A percentile compares a stretch with the other conserved stretches of the same genome.
These are phyloP conservation scores for Schoenoplectus tabernaemontani DNA, from an alignment of 202 grass and related monocot genomes.

Conservation along the genomic window DNA sequence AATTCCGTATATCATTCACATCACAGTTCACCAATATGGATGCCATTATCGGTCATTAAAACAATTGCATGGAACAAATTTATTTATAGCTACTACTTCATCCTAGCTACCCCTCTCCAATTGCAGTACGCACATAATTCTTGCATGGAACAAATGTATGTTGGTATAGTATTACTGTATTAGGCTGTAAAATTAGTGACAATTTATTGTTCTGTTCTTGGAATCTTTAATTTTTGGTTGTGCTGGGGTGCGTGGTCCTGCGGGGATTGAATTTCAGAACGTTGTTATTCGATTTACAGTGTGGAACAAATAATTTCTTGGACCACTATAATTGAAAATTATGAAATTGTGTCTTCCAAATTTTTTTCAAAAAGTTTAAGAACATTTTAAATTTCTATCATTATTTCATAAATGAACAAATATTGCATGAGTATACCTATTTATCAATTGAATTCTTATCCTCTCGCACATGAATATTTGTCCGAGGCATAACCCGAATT, in stretches of 20 bases:
- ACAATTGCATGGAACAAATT: background rate
- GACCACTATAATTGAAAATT: no score
- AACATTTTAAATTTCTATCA: background rate
- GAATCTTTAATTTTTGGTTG: background rate
- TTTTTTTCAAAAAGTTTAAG: background rate
- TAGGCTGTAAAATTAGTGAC: background rate
- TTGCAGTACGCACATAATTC: no score
- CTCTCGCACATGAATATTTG: background rate
- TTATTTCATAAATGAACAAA: background rate
- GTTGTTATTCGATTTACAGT: background rate
- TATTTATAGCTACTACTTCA: background rate
- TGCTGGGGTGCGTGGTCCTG: background rate
- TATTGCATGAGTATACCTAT: background rate
- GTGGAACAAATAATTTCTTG: no score
- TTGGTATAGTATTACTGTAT: no score
- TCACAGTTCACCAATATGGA: background rate
- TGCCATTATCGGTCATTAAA: background rate
- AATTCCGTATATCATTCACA: background rate
- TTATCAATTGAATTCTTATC: background rate
- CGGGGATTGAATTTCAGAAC: background rate
- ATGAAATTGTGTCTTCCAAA: background rate
- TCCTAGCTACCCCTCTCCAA: background rate
- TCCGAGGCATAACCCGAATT: no score
- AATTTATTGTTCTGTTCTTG: background rate
- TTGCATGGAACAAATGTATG: no score